Conservation (phyloP, 1,284 basidiomycete species). For the Kwoniella shivajii region DNA sequence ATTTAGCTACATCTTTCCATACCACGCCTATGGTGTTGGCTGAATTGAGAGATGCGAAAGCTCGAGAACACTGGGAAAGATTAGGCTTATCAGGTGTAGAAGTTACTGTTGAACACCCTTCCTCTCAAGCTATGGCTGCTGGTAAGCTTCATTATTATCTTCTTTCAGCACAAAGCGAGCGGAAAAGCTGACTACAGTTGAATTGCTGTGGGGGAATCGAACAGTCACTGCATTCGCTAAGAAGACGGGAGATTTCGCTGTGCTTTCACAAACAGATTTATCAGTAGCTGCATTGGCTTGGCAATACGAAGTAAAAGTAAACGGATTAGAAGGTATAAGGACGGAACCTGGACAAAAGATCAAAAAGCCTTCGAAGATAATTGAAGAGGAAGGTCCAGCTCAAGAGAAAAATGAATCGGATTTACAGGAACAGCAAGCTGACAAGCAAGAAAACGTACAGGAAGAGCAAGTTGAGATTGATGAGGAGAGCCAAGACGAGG, state of each 20-base stretch:
- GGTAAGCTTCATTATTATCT: slow-evolving; percentile 60
- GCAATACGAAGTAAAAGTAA: slow-evolving; percentile 65
- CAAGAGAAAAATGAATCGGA: slow-evolving; percentile 58
- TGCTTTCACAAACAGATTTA: slow-evolving; percentile 88
- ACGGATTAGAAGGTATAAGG: slow-evolving; percentile 56
- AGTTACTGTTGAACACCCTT: slow-evolving; percentile 71
- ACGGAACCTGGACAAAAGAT: slow-evolving; percentile 58
- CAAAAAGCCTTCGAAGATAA: slow-evolving; percentile 10
- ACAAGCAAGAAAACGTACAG: slow-evolving; percentile 23
- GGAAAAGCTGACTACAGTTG: neutral
- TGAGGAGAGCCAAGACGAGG: slow-evolving; percentile 55
- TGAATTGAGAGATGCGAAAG: slow-evolving; percentile 83
- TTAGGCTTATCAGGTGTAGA: slow-evolving; percentile 66
- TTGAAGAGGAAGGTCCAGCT: slow-evolving; percentile 58
- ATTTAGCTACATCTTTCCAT: slow-evolving; percentile 76
- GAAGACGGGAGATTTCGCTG: slow-evolving; percentile 94
- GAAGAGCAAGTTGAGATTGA: slow-evolving; percentile 42
- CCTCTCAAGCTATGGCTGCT: slow-evolving; percentile 70
- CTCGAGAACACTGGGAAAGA: slow-evolving; percentile 79
- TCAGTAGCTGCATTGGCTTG: slow-evolving; percentile 88
- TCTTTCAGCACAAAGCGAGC: neutral
- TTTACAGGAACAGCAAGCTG: slow-evolving; percentile 36
- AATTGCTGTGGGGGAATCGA: neutral
- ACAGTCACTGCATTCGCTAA: slow-evolving; percentile 87
- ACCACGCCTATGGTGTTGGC: slow-evolving; percentile 86